These are phyloP conservation scores for Deuterostichococcus epilithicus DNA, from an alignment of 139 green algal species.

Conservation along the genomic window DNA sequence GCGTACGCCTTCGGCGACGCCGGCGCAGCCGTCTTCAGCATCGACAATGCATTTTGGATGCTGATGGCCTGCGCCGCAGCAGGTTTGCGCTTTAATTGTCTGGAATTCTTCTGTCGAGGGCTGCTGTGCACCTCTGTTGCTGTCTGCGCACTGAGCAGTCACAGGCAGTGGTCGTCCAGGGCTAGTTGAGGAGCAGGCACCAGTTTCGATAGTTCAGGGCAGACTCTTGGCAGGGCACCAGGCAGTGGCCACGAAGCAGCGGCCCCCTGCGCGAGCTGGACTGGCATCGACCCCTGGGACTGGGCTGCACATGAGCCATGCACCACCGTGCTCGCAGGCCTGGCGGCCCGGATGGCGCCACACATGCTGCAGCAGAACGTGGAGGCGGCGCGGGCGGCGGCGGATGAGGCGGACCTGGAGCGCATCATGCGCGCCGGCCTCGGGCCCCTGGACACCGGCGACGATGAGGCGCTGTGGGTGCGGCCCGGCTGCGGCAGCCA, in stretches of 20 bases:
- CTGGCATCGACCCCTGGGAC: not conserved
- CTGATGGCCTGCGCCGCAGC: constrained; percentile 18
- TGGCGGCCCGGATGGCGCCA: constrained; percentile 23
- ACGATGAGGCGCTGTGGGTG: constrained; percentile 14
- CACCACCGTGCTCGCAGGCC: constrained; percentile 4
- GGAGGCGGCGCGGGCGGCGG: constrained; percentile 16
- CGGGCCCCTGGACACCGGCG: constrained; percentile 19
- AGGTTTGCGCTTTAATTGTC: constrained; percentile 7
- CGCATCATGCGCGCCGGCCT: constrained; percentile 22
- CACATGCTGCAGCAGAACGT: constrained; percentile 9
- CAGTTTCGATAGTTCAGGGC: too few relatives aligned
- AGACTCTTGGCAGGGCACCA: not conserved
- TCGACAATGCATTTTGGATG: constrained; percentile 10
- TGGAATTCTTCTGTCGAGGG: too few relatives aligned
- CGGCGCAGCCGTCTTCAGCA: not conserved
- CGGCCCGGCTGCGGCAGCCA: too few relatives aligned
- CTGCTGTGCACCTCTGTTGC: too few relatives aligned
- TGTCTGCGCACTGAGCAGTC: too few relatives aligned
- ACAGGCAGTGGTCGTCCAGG: too few relatives aligned
- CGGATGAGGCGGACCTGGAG: constrained; percentile 30
- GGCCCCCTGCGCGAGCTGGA: not conserved
- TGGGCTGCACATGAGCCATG: not conserved
- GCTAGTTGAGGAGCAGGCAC: too few relatives aligned
- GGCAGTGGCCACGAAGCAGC: not conserved
- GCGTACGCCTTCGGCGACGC: constrained; percentile 1